Percentiles rank a stretch among this genome's conserved stretches.
Evolutionary conservation across 768 basidiomycete genomes (phyloP).

Genomic region (Kwoniella dendrophila): DNA sequence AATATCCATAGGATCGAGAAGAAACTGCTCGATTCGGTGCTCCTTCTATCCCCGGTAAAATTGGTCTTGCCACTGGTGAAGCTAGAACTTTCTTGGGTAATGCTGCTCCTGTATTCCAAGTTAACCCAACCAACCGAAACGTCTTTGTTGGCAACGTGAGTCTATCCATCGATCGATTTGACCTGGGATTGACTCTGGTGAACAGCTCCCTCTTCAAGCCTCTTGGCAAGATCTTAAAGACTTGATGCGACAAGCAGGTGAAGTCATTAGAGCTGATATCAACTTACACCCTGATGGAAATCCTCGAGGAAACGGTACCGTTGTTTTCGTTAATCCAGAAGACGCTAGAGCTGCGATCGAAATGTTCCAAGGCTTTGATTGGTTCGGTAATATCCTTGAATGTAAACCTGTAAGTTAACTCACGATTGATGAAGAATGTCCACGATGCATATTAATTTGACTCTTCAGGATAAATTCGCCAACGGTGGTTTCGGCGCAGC

Average conservation of each 20-base stretch:
- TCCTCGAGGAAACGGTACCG: constrained; percentile 96
- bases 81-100: constrained; percentile 39
- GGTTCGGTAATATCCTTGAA: constrained; percentile 93
- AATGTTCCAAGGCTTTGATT: constrained; percentile 93
- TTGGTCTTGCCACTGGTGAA: constrained; percentile 90
- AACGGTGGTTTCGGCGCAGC: constrained; percentile 57
- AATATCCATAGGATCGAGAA: constrained; percentile 78
- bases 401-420: constrained; percentile 78
- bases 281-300: constrained; percentile 82
- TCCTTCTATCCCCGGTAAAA: constrained; percentile 92
- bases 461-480: constrained; percentile 51
- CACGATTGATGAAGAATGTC: not conserved
- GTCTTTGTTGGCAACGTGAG: constrained; percentile 89
- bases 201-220: constrained; percentile 89
- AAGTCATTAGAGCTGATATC: constrained; percentile 93
- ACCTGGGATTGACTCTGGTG: not conserved
- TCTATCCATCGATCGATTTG: not conserved
- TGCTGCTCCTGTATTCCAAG: constrained; percentile 20
- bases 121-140: constrained; percentile 62
- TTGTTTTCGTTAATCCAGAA: constrained; percentile 86
- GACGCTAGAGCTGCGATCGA: constrained; percentile 91
- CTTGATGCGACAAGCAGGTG: constrained; percentile 90
- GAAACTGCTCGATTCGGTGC: constrained; percentile 93
- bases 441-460: not conserved
- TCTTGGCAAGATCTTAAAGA: constrained; percentile 99